Evolutionary conservation across 1,284 basidiomycete species (phyloP).

Genomic region (Coriolopsis trogii): DNA sequence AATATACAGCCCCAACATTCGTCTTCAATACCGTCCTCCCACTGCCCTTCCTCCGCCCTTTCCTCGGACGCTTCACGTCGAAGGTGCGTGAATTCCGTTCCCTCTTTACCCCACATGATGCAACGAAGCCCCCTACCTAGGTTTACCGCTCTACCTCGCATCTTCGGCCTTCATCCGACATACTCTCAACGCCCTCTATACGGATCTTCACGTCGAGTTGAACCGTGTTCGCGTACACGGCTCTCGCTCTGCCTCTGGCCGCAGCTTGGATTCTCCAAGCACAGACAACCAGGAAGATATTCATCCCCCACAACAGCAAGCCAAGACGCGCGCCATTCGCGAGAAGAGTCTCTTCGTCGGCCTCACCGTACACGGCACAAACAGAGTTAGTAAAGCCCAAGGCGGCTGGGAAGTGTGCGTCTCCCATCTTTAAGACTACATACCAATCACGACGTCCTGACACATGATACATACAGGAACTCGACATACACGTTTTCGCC

Average conservation of each 20-base stretch:
- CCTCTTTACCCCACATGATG: not conserved
- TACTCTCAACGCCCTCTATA: slow-evolving; percentile 73
- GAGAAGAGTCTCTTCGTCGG: slow-evolving; percentile 61
- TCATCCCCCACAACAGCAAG: slow-evolving; percentile 14
- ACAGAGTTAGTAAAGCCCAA: slow-evolving; percentile 58
- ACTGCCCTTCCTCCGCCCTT: slow-evolving; percentile 65
- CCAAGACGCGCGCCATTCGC: slow-evolving; percentile 21
- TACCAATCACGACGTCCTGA: not conserved
- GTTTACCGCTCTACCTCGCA: slow-evolving; percentile 68
- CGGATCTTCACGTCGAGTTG: slow-evolving; percentile 60
- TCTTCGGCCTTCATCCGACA: slow-evolving; percentile 72
- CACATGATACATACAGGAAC: slow-evolving; percentile 42
- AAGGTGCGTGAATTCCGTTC: slow-evolving; percentile 52
- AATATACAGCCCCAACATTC: slow-evolving; percentile 38
- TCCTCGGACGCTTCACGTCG: slow-evolving; percentile 64
- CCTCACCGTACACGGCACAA: slow-evolving; percentile 55
- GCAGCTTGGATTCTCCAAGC: slow-evolving; percentile 1
- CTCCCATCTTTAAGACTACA: not conserved
- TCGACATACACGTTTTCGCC: slow-evolving; percentile 79
- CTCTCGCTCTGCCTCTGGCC: slow-evolving; percentile 18
- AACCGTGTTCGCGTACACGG: slow-evolving; percentile 39
- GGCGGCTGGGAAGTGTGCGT: slow-evolving; percentile 76
- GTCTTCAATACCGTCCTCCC: slow-evolving; percentile 63
- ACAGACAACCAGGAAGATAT: slow-evolving; percentile 6
- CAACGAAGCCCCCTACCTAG: slow-evolving; percentile 37